Conservation (phyloP, 2,329 filamentous ascomycete species). For the Zasmidium cellare region DNA sequence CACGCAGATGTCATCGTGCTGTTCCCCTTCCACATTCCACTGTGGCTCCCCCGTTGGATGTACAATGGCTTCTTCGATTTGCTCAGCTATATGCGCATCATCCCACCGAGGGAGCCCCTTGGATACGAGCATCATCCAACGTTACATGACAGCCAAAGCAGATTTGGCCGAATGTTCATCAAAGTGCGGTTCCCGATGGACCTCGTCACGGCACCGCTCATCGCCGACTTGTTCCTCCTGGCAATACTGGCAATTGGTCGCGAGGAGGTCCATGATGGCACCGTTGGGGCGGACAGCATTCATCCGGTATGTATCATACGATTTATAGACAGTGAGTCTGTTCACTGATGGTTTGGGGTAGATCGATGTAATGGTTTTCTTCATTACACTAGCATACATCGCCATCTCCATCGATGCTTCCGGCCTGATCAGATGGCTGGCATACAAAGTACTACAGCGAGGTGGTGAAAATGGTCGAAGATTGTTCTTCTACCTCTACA, state of each 20-base stretch:
- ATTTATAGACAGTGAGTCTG: too few species aligned
- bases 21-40: conserved; percentile 66
- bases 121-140: background rate
- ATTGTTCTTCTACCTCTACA: conserved; percentile 72
- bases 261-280: conserved; percentile 68
- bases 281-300: conserved; percentile 65
- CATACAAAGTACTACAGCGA: conserved; percentile 68
- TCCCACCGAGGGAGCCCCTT: conserved; percentile 42
- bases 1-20: conserved; percentile 65
- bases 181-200: conserved; percentile 64
- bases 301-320: background rate
- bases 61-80: conserved; percentile 47
- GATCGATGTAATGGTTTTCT: conserved; percentile 73
- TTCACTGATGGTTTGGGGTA: conserved; percentile 29
- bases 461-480: conserved; percentile 66
- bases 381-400: conserved; percentile 70
- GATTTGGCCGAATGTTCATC: background rate
- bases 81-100: conserved; percentile 54
- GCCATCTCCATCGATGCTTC: conserved; percentile 77
- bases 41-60: conserved; percentile 58
- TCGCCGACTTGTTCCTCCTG: conserved; percentile 70
- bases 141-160: too few species aligned
- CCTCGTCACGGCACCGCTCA: conserved; percentile 68
- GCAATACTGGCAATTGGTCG: conserved; percentile 68
- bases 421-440: conserved; percentile 68